Percentiles rank a stretch among this genome's conserved stretches.
Conservation (phyloP, 2,329 filamentous ascomycete species). For the Metarhizium sp. region DNA sequence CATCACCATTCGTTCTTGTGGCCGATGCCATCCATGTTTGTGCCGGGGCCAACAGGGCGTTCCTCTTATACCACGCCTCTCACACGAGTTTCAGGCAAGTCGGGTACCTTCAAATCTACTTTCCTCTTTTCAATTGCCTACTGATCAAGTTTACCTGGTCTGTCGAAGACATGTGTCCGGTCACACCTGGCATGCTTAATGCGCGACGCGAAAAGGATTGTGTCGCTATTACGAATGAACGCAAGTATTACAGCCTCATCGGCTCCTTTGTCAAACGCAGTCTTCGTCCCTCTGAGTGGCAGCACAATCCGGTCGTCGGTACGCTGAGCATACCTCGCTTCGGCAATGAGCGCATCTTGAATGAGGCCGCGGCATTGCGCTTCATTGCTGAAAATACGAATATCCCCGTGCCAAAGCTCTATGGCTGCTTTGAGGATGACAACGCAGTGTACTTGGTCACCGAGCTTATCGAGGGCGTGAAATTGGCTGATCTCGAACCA, state of each 20-base stretch:
- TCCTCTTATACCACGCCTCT: too few relatives aligned
- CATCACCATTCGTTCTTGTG: too few relatives aligned
- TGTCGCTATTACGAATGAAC: constrained; percentile 2
- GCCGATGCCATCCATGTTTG: too few relatives aligned
- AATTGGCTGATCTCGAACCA: constrained; percentile 1
- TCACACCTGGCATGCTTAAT: constrained; percentile 5
- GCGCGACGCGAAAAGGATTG: constrained; percentile 5
- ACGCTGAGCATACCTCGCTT: constrained; percentile 7
- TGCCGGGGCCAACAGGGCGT: too few relatives aligned
- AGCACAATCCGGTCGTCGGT: constrained; percentile 3
- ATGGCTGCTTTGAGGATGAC: constrained; percentile 9
- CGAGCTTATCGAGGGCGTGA: constrained; percentile 4
- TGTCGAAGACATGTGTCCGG: neutral
- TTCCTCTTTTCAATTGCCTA: too few relatives aligned
- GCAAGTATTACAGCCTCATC: constrained; percentile 5
- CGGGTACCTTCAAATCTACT: too few relatives aligned
- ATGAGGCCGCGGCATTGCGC: constrained; percentile 8
- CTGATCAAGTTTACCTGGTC: too few relatives aligned
- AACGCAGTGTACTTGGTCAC: constrained; percentile 4
- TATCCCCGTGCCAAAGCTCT: constrained; percentile 11
- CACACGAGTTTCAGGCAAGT: too few relatives aligned
- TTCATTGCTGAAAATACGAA: constrained; percentile 11
- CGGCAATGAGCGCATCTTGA: constrained; percentile 10
- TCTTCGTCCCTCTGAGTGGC: constrained; percentile 7
- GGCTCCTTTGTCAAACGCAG: constrained; percentile 6